phyloP scores from a whole-genome alignment of 1,139 yeast species.

The Debaryomycetaceae sp. region DNA sequence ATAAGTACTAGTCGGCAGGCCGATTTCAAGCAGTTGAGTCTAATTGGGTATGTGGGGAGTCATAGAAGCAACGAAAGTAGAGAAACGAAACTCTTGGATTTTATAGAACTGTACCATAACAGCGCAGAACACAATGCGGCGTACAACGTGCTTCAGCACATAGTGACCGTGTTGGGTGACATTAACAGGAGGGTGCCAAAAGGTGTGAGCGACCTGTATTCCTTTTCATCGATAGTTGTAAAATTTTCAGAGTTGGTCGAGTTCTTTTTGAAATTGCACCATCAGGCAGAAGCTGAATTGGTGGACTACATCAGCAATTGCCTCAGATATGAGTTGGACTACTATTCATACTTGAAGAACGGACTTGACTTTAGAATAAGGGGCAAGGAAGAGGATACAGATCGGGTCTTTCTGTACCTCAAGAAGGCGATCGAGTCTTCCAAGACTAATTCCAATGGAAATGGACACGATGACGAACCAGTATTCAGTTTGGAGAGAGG shows the following conservation, averaged over 20 bases:
- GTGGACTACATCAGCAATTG: slow-evolving; percentile 19
- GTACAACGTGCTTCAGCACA: slow-evolving; percentile 7
- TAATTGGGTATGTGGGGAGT: slow-evolving; percentile 6
- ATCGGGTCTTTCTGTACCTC: slow-evolving; percentile 21
- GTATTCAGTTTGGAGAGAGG: slow-evolving; percentile 19
- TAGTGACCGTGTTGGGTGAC: slow-evolving; percentile 9
- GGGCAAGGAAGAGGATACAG: slow-evolving; percentile 22
- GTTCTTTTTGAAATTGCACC: slow-evolving; percentile 17
- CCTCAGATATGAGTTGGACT: slow-evolving; percentile 17
- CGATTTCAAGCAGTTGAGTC: slow-evolving; percentile 4
- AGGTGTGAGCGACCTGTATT: slow-evolving; percentile 13
- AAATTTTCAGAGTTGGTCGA: slow-evolving; percentile 19
- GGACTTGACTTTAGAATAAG: slow-evolving; percentile 11
- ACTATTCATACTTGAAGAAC: slow-evolving; percentile 15
- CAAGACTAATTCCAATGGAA: neutral
- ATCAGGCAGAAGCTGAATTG: slow-evolving; percentile 18
- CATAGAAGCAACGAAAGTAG: slow-evolving; percentile 1
- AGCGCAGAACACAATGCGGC: slow-evolving; percentile 2
- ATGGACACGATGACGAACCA: slow-evolving; percentile 13
- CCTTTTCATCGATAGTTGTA: slow-evolving; percentile 16
- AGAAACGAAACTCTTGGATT: slow-evolving; percentile 12
- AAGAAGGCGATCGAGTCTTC: neutral
- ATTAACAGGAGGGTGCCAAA: slow-evolving; percentile 16
- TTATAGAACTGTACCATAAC: slow-evolving; percentile 9
- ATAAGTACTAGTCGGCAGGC: slow-evolving; percentile 2